Base-by-base conservation (phyloP, 78 protist genomes). In the Dictyostelium capitatum region DNA sequence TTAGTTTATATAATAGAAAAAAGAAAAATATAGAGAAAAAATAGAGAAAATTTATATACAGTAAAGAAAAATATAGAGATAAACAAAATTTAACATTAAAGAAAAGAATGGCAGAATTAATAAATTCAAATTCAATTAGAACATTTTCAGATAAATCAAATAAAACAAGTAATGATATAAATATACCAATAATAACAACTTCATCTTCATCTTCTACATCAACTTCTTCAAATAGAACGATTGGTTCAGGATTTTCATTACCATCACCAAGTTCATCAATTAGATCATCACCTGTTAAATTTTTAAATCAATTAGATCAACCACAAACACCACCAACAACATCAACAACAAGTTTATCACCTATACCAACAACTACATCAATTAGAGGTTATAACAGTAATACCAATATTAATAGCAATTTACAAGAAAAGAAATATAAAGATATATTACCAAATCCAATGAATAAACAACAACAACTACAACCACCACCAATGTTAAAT, bases 401-500 rank as follows among this genome's bases (percentile, higher is more conserved):
- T 72, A 72, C 9, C 30, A 32, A 32, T 32, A 67, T 11, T 30
- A 67, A 67, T 30, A 67, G 30, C 12, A 32, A 6, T 15, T 11
- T 2, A n/a, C 10, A 20, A 12, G 10, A 54, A 28, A 77, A 23
- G n/a, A 46, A 51, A 19, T 74, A 46, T 74, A 46, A 46, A 46
- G 80, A 74, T 41, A 50, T 77, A 6, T 51, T 51, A 15, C 82
- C 82, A 47, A 50, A 50, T 28, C 82, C 82, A 51, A 50, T 77
- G 43, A 30, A 43, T 43, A 73, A 43, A 23, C 56, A n/a, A 32
- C 28, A 15, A 0, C n/a, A 53, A 43, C 20, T n/a, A 37, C 25
- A 19, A 47, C 15, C 48, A n/a, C 25, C 77, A 32, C 75, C 1
- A 32, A 32, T 32, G 17, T 37, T 46, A 53, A 53, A 17, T 69